Evolutionary conservation across 1,284 basidiomycete genomes (phyloP).

Genomic region (Athelia psychrophila): DNA sequence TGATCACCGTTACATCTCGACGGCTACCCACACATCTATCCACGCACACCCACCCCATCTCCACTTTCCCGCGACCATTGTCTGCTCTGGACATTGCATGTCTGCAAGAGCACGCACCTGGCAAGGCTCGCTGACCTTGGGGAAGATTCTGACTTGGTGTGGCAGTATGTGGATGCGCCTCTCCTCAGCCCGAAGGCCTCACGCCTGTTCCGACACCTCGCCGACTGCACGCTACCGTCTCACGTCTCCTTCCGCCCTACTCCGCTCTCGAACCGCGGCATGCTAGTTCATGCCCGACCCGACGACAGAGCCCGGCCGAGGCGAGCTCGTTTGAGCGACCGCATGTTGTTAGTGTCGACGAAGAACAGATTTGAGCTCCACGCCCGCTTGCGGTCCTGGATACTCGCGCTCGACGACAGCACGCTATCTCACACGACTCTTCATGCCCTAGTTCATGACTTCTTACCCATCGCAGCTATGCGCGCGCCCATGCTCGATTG

Average conservation of each 20-base stretch:
- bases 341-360: not conserved
- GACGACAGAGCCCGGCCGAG: not conserved
- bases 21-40: constrained; percentile 10
- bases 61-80: constrained; percentile 8
- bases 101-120: constrained; percentile 4
- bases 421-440: not conserved
- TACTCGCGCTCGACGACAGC: not conserved
- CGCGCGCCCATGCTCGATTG: not conserved
- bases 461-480: not conserved
- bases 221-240: not conserved
- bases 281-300: constrained; percentile 3
- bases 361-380: constrained; percentile 1
- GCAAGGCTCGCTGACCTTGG: constrained; percentile 5
- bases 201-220: not conserved
- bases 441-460: constrained; percentile 1
- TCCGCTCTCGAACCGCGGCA: not conserved
- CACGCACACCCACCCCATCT: constrained; percentile 13
- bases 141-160: not conserved
- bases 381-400: constrained; percentile 1
- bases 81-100: constrained; percentile 26
- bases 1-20: constrained; percentile 29
- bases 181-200: constrained; percentile 2
- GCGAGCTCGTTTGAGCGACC: not conserved
- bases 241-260: not conserved
- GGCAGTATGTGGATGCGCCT: not conserved